Conservation (phyloP, 2,329 filamentous ascomycete genomes). For the Tolypocladium endophyticum region DNA sequence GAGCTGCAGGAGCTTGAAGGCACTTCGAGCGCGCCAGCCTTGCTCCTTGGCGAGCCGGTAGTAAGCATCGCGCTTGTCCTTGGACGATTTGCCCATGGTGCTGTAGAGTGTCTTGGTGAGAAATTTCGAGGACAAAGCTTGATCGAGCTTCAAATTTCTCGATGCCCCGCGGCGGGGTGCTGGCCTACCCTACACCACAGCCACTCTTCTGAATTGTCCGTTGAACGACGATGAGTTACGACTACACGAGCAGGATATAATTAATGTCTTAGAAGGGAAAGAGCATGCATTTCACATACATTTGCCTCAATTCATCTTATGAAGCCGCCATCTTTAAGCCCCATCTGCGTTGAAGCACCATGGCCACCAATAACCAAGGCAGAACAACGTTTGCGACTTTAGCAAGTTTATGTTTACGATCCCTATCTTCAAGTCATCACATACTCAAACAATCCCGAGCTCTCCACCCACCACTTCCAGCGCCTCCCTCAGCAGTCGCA, state of each 20-base stretch:
- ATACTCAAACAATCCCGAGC: slow-evolving; percentile 12
- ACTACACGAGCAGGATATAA: no score
- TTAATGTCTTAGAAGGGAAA: no score
- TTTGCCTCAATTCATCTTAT: no score
- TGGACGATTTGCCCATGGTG: slow-evolving; percentile 89
- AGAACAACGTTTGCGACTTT: not conserved
- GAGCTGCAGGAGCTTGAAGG: slow-evolving; percentile 93
- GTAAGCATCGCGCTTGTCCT: slow-evolving; percentile 97
- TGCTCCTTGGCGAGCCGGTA: slow-evolving; percentile 97
- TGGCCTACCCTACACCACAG: not conserved
- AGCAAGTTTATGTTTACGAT: not conserved
- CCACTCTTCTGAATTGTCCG: not conserved
- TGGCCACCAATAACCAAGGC: no score
- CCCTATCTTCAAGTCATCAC: not conserved
- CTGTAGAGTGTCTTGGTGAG: not conserved
- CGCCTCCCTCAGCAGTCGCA: slow-evolving; percentile 46
- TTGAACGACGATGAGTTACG: no score
- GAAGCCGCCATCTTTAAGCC: no score
- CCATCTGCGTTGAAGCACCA: not conserved
- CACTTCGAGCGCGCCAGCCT: slow-evolving; percentile 91
- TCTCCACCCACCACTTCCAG: slow-evolving; percentile 53
- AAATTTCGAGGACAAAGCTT: not conserved
- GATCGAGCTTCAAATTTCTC: not conserved
- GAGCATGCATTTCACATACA: no score
- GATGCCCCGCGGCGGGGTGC: not conserved